Conservation (phyloP, 1,284 basidiomycete genomes). For the Mycena sp. region DNA sequence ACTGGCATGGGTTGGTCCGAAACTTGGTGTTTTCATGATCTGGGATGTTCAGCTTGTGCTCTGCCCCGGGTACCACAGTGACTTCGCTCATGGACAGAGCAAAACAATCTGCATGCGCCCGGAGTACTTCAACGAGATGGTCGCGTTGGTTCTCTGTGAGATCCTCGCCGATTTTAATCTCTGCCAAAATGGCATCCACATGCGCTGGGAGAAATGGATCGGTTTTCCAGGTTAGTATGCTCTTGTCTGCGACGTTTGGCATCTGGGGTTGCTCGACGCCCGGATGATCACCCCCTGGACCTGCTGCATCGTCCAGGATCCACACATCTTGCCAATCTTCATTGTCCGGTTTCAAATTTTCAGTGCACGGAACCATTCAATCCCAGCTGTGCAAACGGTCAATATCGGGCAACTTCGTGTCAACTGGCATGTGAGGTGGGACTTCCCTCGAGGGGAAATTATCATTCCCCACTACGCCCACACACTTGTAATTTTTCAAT, state of each 20-base stretch:
- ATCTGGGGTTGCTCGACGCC: constrained; percentile 28
- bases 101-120: constrained; percentile 40
- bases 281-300: constrained; percentile 1
- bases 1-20: constrained; percentile 37
- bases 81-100: constrained; percentile 42
- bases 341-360: neutral
- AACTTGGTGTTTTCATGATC: constrained; percentile 26
- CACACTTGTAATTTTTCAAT: neutral
- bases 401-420: neutral
- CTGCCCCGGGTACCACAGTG: constrained; percentile 20
- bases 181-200: constrained; percentile 29
- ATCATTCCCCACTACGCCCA: constrained; percentile 18
- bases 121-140: constrained; percentile 3
- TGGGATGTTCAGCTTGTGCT: constrained; percentile 34
- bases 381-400: neutral
- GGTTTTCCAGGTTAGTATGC: constrained; percentile 16
- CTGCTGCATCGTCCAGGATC: constrained; percentile 20
- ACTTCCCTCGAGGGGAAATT: constrained; percentile 29
- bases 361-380: too few species aligned
- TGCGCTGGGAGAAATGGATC: constrained; percentile 10
- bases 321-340: constrained; percentile 10
- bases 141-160: constrained; percentile 26
- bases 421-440: neutral
- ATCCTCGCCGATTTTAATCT: constrained; percentile 29
- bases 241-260: constrained; percentile 32